Evolutionary conservation across 192 early-diverging fungal genomes (phyloP).

Genomic region (Linnemannia schmuckeri): DNA sequence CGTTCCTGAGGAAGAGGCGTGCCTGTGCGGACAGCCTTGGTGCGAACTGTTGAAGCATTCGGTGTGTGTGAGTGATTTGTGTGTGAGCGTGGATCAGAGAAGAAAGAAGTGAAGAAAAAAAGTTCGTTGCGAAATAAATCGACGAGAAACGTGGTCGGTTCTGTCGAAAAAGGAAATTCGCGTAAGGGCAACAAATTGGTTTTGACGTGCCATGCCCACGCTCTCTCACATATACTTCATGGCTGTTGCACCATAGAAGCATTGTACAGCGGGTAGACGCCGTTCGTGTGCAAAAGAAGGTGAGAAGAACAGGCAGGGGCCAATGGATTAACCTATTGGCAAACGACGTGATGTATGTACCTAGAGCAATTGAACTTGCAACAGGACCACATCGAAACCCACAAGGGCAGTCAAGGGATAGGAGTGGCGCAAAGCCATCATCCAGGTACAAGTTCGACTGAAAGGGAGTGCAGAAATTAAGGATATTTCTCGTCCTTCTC

Average conservation of each 20-base stretch:
- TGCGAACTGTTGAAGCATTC: conserved; percentile 20
- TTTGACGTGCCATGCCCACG: neutral
- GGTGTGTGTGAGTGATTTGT: neutral
- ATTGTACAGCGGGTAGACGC: no score
- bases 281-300: no score
- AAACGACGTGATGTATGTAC: no score
- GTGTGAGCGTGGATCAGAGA: neutral
- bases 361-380: no score
- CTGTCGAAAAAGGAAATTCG: neutral
- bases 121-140: no score
- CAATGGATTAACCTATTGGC: no score
- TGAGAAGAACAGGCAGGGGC: no score
- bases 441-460: neutral
- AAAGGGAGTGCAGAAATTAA: neutral
- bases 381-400: neutral
- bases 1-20: neutral
- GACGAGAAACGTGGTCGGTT: neutral
- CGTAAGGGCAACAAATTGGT: neutral
- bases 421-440: conserved; percentile 6
- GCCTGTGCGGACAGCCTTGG: conserved; percentile 7
- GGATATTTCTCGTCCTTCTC: neutral
- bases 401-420: neutral
- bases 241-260: neutral
- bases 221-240: neutral
- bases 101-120: neutral